Conservation (phyloP, 352 stramenopile genomes). For the Phytophthora pisi region DNA sequence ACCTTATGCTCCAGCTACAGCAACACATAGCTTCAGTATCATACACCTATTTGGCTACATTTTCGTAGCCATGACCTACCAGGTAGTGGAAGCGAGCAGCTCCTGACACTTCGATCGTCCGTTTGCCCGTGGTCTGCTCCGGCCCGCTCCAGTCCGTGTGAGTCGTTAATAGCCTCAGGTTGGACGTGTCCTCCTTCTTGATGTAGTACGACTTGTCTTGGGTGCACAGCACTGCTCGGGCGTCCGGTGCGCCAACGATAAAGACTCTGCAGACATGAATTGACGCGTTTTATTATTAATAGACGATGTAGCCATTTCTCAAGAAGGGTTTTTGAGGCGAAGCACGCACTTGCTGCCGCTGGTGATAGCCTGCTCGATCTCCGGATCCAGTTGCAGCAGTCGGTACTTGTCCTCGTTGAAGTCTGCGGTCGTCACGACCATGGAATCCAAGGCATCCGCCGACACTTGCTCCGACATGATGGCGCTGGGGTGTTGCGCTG, state of each 20-base stretch:
- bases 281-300: not conserved
- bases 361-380: conserved; percentile 64
- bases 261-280: conserved; percentile 44
- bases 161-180: conserved; percentile 71
- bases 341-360: conserved; percentile 49
- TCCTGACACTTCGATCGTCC: conserved; percentile 56
- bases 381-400: conserved; percentile 65
- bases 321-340: not conserved
- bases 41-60: not conserved
- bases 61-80: conserved; percentile 28
- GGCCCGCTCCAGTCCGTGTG: conserved; percentile 55
- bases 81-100: conserved; percentile 72
- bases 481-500: not conserved
- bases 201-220: conserved; percentile 72
- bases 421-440: conserved; percentile 56
- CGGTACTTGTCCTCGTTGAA: conserved; percentile 65
- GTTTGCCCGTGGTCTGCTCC: conserved; percentile 27
- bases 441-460: conserved; percentile 27
- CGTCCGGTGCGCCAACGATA: conserved; percentile 58
- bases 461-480: conserved; percentile 32
- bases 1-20: conserved; percentile 68
- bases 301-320: conserved; percentile 3
- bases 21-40: not conserved
- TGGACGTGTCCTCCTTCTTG: conserved; percentile 84
- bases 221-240: conserved; percentile 79